Conservation (phyloP, 140 eudicot species). For the Stevia rebaudiana region DNA sequence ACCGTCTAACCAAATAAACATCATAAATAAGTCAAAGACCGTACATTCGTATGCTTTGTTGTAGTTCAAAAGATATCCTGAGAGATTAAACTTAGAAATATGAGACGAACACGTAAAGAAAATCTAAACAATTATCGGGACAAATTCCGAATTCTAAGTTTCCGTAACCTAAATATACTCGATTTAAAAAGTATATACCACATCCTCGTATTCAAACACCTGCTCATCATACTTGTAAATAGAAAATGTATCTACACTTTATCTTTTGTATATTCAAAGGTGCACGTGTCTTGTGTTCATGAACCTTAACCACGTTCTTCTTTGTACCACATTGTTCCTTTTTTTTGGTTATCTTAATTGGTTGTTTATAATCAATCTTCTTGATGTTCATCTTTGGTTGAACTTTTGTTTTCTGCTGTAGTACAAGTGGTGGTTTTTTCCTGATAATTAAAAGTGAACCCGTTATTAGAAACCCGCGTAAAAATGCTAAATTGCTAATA, state of each 20-base stretch:
- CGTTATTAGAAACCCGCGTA: constrained; percentile 1
- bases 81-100: no score
- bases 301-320: no score
- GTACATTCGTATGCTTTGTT: no score
- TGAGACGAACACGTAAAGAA: background rate
- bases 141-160: constrained; percentile 9
- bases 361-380: constrained; percentile 24
- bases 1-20: no score
- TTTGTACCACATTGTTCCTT: background rate
- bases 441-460: constrained; percentile 3
- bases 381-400: constrained; percentile 22
- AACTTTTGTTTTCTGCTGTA: constrained; percentile 20
- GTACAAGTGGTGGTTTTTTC: constrained; percentile 22
- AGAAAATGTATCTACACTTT: no score
- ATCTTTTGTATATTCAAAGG: no score
- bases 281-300: no score
- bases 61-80: no score
- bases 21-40: no score
- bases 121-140: background rate
- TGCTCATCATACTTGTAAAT: no score
- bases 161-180: background rate
- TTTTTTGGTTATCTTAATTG: constrained; percentile 2
- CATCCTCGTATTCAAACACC: no score
- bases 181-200: background rate
- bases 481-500: no score